A percentile compares a stretch with the other conserved stretches of the same genome.
Evolutionary conservation across 1,284 basidiomycete species (phyloP).

Genomic region (Grifola frondosa): DNA sequence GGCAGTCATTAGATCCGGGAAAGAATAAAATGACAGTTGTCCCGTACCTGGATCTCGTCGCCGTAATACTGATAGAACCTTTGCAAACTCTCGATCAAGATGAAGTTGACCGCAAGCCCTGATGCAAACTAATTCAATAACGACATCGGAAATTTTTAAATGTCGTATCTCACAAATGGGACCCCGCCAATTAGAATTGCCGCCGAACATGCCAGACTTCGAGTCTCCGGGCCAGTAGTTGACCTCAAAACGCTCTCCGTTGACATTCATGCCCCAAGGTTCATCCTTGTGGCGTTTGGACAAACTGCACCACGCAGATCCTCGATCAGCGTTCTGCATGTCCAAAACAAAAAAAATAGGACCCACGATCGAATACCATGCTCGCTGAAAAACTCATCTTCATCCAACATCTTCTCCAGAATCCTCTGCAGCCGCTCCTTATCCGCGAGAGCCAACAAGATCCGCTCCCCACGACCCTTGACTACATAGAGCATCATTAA

Average conservation of each 20-base stretch:
- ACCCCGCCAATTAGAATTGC: conserved; percentile 96
- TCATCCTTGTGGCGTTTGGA: conserved; percentile 89
- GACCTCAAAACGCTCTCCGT: conserved; percentile 90
- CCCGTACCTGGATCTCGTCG: conserved; percentile 66
- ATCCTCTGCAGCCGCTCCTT: conserved; percentile 89
- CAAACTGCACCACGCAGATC: conserved; percentile 38
- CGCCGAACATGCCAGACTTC: conserved; percentile 96
- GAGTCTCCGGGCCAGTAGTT: conserved; percentile 99
- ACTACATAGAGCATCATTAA: conserved; percentile 39
- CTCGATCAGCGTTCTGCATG: background rate
- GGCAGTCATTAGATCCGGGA: conserved; percentile 4
- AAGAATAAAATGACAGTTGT: background rate
- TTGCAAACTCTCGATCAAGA: conserved; percentile 92
- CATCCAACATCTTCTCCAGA: conserved; percentile 95
- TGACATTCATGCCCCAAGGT: conserved; percentile 93
- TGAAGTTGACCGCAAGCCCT: conserved; percentile 95
- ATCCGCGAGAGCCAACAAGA: conserved; percentile 86
- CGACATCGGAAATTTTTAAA: background rate
- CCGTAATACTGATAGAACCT: conserved; percentile 98
- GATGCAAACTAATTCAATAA: background rate
- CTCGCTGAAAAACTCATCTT: conserved; percentile 93
- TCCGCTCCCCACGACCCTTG: conserved; percentile 82
- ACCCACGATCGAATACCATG: conserved; percentile 89
- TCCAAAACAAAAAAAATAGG: background rate
- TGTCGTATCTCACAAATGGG: conserved; percentile 61